phyloP scores from a whole-genome alignment of 2,329 filamentous ascomycete genomes.

The Periconia sp. region DNA sequence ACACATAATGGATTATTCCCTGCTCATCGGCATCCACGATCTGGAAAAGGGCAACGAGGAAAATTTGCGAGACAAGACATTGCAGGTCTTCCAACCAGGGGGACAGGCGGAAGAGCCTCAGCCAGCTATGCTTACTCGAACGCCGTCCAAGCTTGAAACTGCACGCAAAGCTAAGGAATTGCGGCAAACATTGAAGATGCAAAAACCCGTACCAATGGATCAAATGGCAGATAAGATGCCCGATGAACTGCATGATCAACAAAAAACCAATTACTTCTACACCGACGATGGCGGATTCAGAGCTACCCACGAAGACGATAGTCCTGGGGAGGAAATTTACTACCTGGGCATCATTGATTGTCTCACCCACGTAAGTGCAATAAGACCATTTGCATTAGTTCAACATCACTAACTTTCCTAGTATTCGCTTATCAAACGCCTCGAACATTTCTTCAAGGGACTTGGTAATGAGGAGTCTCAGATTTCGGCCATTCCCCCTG shows the following conservation, averaged over 20 bases:
- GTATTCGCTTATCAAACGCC: slow-evolving; percentile 93
- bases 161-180: slow-evolving; percentile 88
- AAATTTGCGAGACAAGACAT: slow-evolving; percentile 83
- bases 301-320: slow-evolving; percentile 88
- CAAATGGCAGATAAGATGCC: slow-evolving; percentile 84
- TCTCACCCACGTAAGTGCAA: slow-evolving; percentile 80
- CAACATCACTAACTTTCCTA: slow-evolving; percentile 45
- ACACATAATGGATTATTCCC: slow-evolving; percentile 98
- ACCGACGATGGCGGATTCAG: slow-evolving; percentile 90
- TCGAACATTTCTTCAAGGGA: slow-evolving; percentile 97
- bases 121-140: slow-evolving; percentile 76
- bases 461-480: slow-evolving; percentile 79
- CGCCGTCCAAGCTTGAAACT: slow-evolving; percentile 90
- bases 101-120: slow-evolving; percentile 55
- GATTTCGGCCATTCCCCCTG: slow-evolving; percentile 89
- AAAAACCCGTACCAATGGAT: slow-evolving; percentile 91
- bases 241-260: slow-evolving; percentile 69
- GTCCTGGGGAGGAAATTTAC: slow-evolving; percentile 87
- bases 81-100: slow-evolving; percentile 91
- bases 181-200: slow-evolving; percentile 86
- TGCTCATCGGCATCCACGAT: slow-evolving; percentile 93
- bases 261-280: slow-evolving; percentile 83
- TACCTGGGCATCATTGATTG: slow-evolving; percentile 99
- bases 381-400: neutral
- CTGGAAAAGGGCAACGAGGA: slow-evolving; percentile 89